A percentile compares a stretch with the other conserved stretches of the same genome.
Conservation (phyloP, 371 early-diverging fungal species). For the Syncephalis fuscata region DNA sequence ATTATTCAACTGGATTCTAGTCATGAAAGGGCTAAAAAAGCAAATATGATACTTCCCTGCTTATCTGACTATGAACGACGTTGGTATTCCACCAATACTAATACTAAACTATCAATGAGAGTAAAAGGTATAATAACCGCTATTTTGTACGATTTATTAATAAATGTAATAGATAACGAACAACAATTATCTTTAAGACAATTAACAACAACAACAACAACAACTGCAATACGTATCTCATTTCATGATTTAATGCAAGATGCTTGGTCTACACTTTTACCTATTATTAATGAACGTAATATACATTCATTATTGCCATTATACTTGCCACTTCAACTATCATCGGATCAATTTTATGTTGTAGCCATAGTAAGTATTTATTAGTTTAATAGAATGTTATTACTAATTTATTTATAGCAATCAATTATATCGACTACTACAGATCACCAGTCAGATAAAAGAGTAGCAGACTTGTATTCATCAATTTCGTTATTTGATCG, state of each 20-base stretch:
- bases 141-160: too few species aligned
- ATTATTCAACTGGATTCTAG: slow-evolving; percentile 15
- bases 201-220: too few species aligned
- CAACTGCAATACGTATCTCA: background rate
- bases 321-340: background rate
- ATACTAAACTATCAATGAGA: too few species aligned
- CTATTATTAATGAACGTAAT: background rate
- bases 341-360: background rate
- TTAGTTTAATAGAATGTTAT: too few species aligned
- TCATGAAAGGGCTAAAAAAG: slow-evolving; percentile 8
- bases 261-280: background rate
- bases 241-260: background rate
- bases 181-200: too few species aligned
- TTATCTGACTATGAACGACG: background rate
- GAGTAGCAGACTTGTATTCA: background rate
- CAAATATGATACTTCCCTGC: slow-evolving; percentile 4
- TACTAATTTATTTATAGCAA: too few species aligned
- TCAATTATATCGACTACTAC: too few species aligned
- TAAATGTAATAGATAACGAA: too few species aligned
- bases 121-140: too few species aligned
- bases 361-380: background rate
- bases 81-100: too few species aligned
- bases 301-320: background rate
- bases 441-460: too few species aligned
- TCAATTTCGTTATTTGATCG: background rate